Evolutionary conservation across 176 grass and related monocot genomes (phyloP).

Genomic region (Aegilops umbellulata): DNA sequence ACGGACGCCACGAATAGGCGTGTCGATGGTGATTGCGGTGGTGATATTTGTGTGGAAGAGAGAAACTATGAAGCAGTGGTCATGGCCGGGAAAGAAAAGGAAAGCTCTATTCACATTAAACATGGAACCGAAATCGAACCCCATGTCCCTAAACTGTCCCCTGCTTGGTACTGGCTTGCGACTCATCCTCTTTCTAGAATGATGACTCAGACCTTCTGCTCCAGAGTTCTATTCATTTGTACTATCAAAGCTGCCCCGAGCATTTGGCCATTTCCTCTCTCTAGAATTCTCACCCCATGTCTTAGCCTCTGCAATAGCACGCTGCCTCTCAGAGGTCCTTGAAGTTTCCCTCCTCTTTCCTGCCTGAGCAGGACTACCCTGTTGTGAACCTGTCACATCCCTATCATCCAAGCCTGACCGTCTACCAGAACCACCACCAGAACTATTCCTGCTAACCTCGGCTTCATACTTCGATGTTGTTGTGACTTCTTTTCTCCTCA

Average conservation of each 20-base stretch:
- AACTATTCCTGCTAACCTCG: constrained; percentile 49
- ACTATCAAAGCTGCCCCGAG: constrained; percentile 36
- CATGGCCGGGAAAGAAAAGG: constrained; percentile 22
- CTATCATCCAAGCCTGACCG: constrained; percentile 59
- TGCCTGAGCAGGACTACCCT: constrained; percentile 54
- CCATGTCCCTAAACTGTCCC: constrained; percentile 18
- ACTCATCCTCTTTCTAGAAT: constrained; percentile 22
- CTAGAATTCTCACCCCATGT: constrained; percentile 75
- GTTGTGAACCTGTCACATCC: constrained; percentile 43
- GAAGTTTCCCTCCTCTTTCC: constrained; percentile 46
- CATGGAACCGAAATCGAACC: constrained; percentile 27
- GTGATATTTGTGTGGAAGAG: constrained; percentile 25
- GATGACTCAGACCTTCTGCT: constrained; percentile 32
- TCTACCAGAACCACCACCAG: constrained; percentile 62
- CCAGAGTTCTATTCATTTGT: constrained; percentile 46
- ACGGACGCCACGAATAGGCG: constrained; percentile 29
- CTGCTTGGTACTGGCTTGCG: constrained; percentile 16
- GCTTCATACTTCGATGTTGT: constrained; percentile 25
- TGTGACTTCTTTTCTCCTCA: constrained; percentile 48
- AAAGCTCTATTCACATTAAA: constrained; percentile 51
- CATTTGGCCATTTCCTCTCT: constrained; percentile 47
- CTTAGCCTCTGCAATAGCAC: constrained; percentile 68
- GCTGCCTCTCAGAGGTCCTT: constrained; percentile 57
- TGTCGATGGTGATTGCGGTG: not conserved
- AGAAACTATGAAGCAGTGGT: constrained; percentile 28